Evolutionary conservation across 345 rosid species (phyloP), one percentile per base, ranked within the genome.

Genomic region (Clarkia xantiana): DNA sequence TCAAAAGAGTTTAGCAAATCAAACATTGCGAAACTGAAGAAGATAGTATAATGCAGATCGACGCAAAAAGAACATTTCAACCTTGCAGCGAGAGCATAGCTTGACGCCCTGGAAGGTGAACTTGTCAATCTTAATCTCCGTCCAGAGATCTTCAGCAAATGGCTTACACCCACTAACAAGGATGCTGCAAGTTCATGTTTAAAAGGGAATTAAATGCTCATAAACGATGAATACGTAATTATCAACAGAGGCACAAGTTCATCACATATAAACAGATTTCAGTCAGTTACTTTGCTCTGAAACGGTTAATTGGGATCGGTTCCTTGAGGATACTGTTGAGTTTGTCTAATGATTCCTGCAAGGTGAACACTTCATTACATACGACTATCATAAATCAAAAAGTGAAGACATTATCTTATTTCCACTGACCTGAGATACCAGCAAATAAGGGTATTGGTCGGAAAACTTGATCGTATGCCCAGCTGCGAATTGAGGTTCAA

Each of bases 31-130:
- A 15, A 13, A 17, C 25, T 18, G 5, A 20, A 40, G 18, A 22
- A 42, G 4, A 6, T 20, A 13, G 16, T 10, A 54, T 48, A 40
- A 47, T n/a, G 34, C 47, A 52, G 47, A 46, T n/a, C 5, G 15
- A 49, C 14, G 29, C 47, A 14, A 23, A 18, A 19, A 42, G 18
- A 51, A 14, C 46, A 54, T 42, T 42, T 19, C 44, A 59, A 84
- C 97, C 95, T 85, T 85, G 47, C 97, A 90, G 49, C 94, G 95
- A 47, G 82, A 62, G 46, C 95, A 82, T 19, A 90, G 63, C 64
- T 64, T 85, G 40, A 82, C 91, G 60, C 84, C 84, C 44, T 54
- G 55, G 63, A 85, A 90, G 20, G 69, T 67, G 59, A 66, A 67
- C 42, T 70, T 62, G 62, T 61, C 56, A 45, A 89, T 79, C 57